A percentile compares a stretch with the other conserved stretches of the same genome.
Evolutionary conservation across 768 basidiomycete species (phyloP).

Genomic region (Ramaria sp.): DNA sequence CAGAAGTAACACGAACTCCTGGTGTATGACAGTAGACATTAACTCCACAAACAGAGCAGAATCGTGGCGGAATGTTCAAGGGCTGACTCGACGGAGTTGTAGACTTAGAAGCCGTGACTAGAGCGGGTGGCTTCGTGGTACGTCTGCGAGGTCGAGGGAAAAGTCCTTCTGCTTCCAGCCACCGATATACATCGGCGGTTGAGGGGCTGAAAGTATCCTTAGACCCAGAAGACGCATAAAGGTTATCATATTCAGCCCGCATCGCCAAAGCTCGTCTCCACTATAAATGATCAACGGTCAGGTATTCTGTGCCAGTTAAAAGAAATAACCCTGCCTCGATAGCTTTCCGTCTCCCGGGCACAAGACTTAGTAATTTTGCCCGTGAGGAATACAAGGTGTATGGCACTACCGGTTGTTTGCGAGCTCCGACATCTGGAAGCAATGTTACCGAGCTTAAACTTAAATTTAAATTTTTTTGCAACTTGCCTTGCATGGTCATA

Average conservation of each 20-base stretch:
- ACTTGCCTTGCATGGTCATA: constrained; percentile 31
- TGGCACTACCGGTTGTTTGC: constrained; percentile 20
- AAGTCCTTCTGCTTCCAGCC: constrained; percentile 30
- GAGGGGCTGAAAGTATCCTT: constrained; percentile 19
- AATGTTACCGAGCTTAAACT: background rate
- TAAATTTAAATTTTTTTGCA: background rate
- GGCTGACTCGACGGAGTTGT: background rate
- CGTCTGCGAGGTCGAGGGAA: constrained; percentile 23
- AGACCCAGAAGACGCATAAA: constrained; percentile 11
- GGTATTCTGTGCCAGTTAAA: background rate
- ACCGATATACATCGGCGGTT: constrained; percentile 32
- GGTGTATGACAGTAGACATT: constrained; percentile 1
- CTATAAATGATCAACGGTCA: constrained; percentile 16
- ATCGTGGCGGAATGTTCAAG: background rate
- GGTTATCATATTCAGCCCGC: constrained; percentile 26
- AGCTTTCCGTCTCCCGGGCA: constrained; percentile 35
- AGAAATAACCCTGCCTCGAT: constrained; percentile 27
- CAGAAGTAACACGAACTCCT: background rate
- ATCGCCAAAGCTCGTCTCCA: constrained; percentile 35
- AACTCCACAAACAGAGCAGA: constrained; percentile 8
- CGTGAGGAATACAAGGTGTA: constrained; percentile 29
- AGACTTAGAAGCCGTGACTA: background rate
- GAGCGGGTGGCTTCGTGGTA: constrained; percentile 10
- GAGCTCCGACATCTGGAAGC: constrained; percentile 25
- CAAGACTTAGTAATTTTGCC: constrained; percentile 24